Evolutionary conservation across 176 grass and related monocot genomes (phyloP).

Genomic region (Puya raimondii): DNA sequence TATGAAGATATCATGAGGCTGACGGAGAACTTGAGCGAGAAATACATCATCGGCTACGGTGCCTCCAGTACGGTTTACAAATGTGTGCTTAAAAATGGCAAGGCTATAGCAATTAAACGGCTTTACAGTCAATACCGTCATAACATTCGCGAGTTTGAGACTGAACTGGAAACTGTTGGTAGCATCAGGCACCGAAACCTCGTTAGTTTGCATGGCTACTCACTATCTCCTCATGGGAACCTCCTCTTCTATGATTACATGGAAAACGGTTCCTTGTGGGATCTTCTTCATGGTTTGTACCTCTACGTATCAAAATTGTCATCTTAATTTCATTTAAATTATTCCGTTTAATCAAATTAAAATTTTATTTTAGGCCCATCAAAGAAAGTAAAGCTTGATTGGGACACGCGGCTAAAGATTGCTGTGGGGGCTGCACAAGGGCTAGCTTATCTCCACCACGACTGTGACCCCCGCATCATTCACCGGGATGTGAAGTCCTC

Average conservation of each 20-base stretch:
- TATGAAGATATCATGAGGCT: constrained; percentile 96
- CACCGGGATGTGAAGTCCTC: constrained; percentile 97
- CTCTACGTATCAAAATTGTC: not conserved
- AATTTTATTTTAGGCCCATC: constrained; percentile 51
- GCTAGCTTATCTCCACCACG: constrained; percentile 89
- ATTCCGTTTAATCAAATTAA: not conserved
- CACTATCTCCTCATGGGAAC: constrained; percentile 84
- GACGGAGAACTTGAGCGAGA: constrained; percentile 90
- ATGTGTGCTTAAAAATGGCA: constrained; percentile 72
- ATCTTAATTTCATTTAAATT: not conserved
- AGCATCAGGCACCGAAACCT: constrained; percentile 89
- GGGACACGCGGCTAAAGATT: constrained; percentile 80
- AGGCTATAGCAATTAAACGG: constrained; percentile 82
- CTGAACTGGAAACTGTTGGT: constrained; percentile 76
- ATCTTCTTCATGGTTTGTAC: constrained; percentile 81
- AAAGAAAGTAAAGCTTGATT: constrained; percentile 95
- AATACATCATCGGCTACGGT: constrained; percentile 94
- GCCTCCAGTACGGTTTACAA: constrained; percentile 94
- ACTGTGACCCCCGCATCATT: constrained; percentile 87
- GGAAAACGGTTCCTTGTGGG: constrained; percentile 99
- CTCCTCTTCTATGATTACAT: constrained; percentile 99
- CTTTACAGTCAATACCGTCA: constrained; percentile 91
- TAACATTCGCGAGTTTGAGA: constrained; percentile 73
- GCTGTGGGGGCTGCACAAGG: constrained; percentile 82
- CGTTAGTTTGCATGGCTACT: constrained; percentile 89